Base-by-base conservation (phyloP, 2,329 filamentous ascomycete species). In the Zasmidium angulare region DNA sequence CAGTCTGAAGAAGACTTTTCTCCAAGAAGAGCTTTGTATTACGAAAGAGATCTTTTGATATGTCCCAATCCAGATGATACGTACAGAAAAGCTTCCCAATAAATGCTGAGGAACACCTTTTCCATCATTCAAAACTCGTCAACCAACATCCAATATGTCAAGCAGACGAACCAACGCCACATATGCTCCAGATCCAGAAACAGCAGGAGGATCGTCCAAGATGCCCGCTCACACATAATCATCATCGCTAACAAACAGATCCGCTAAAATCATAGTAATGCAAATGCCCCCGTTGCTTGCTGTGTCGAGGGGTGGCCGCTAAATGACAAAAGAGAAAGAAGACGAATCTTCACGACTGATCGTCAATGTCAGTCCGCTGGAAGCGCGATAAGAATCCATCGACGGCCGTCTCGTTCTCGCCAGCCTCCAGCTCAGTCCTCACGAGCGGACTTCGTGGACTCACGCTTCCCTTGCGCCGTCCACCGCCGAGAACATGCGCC, bases 391-490 rank as follows among this genome's bases (percentile, higher is more conserved):
- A 46, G 21, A 64, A 56, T 23, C 62, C 64, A 53, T 59, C 47
- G 14, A 63, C 53, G 12, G 50, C 57, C 23, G 47, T 56, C 19
- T 51, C 46, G 23, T 50, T 48, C 10, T 51, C 47, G 12, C 49
- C 40, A 6, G 31, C 43, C 9, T 36, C 47, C 29, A 48, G 48
- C 29, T 61, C 47, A 14, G 51, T 24, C 50, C 53, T 48, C 3
- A 58, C 40, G 3, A 61, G 52, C 4, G 63, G 63, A 55, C 62
- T 64, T 24, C 58, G 50, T 46, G 62, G 62, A 60, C 62, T 63
- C 12, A 61, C 52, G 17, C 53, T 57, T 26, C 54, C 46, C 23
- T 54, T 59, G 29, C 55, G 59, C 21, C 48, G 51, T 17, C 50
- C 50, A 17, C 31, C 49, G n/a, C 54, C 58, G 20, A 52, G 50